Conservation (phyloP, 2,329 filamentous ascomycete species). For the Claviceps cyperi region DNA sequence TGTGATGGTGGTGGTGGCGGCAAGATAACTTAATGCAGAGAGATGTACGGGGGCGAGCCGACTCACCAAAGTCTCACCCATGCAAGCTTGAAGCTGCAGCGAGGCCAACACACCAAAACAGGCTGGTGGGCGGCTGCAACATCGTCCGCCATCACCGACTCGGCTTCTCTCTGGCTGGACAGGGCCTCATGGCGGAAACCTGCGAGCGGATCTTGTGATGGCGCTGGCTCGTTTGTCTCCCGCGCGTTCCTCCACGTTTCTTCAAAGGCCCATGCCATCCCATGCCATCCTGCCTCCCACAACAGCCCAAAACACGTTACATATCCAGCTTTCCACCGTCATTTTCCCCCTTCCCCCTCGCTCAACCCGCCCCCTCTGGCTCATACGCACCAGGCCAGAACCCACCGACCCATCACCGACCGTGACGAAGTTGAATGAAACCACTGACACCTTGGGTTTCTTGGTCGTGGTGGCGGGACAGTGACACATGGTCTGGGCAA, state of each 20-base stretch:
- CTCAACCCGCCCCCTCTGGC: no score
- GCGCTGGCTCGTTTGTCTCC: neutral
- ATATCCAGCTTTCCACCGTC: neutral
- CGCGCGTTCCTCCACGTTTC: neutral
- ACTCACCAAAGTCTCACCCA: no score
- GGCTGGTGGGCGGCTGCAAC: conserved; percentile 7
- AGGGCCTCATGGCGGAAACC: conserved; percentile 2
- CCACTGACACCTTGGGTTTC: no score
- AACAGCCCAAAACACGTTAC: neutral
- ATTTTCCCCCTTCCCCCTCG: neutral
- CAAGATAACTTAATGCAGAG: no score
- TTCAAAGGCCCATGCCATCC: neutral
- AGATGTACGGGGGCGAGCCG: no score
- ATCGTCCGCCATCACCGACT: conserved; percentile 9
- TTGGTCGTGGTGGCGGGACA: no score
- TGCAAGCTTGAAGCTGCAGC: neutral
- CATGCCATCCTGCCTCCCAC: neutral
- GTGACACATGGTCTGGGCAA: no score
- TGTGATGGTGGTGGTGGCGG: no score
- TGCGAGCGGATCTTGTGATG: neutral
- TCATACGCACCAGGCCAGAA: no score
- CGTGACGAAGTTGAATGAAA: no score
- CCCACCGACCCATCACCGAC: no score
- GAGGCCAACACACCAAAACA: neutral
- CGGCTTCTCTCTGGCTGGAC: conserved; percentile 7